A percentile compares a stretch with the other conserved stretches of the same genome.
Conservation (phyloP, 2,329 filamentous ascomycete species). For the Dryadomyces quercus-mongolicae region DNA sequence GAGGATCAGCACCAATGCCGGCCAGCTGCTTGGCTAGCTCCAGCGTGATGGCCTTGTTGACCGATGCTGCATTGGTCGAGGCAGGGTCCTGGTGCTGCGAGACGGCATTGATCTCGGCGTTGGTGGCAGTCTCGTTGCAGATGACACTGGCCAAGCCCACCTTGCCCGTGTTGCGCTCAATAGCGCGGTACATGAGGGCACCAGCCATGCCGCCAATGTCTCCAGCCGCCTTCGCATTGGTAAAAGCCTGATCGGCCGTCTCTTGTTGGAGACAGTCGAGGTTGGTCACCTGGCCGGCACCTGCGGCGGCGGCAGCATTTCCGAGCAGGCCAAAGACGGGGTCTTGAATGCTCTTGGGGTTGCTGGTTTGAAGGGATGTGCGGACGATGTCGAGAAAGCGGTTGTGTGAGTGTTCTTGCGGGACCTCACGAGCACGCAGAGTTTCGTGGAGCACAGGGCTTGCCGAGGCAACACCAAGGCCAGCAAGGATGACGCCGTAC, state of each 20-base stretch:
- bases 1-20: slow-evolving; percentile 48
- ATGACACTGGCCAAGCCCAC: slow-evolving; percentile 44
- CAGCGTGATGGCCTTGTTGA: slow-evolving; percentile 50
- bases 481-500: slow-evolving; percentile 2
- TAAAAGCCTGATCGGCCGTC: slow-evolving; percentile 49
- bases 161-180: slow-evolving; percentile 48
- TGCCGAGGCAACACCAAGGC: slow-evolving; percentile 10
- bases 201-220: slow-evolving; percentile 39
- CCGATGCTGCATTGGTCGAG: slow-evolving; percentile 32
- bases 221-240: slow-evolving; percentile 43
- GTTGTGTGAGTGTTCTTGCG: slow-evolving; percentile 39
- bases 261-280: slow-evolving; percentile 47
- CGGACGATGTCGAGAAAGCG: slow-evolving; percentile 27
- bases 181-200: slow-evolving; percentile 39
- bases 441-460: not conserved
- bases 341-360: slow-evolving; percentile 34
- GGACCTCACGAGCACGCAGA: slow-evolving; percentile 35
- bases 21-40: slow-evolving; percentile 48
- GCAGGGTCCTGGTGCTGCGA: slow-evolving; percentile 58
- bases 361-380: slow-evolving; percentile 28
- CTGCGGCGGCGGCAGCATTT: slow-evolving; percentile 23
- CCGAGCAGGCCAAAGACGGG: slow-evolving; percentile 38
- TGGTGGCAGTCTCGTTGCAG: slow-evolving; percentile 44
- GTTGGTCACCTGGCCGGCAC: slow-evolving; percentile 23
- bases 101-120: slow-evolving; percentile 53